Evolutionary conservation across 768 basidiomycete species (phyloP), one percentile per base, ranked within the genome.

Genomic region (Leccinum truebloodii): DNA sequence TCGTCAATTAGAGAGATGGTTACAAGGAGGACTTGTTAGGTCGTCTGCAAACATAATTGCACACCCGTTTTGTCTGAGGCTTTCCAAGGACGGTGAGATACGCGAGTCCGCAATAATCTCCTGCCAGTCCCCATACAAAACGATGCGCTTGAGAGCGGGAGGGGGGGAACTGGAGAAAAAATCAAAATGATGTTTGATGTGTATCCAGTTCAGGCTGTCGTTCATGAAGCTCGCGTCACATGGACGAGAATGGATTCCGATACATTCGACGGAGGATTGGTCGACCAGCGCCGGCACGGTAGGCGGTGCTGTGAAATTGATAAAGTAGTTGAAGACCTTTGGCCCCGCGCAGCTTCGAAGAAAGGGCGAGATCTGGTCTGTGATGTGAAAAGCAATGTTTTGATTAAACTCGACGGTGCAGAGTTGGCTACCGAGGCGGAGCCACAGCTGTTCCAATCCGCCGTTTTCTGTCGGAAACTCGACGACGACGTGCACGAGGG

Each of bases 81-180:
- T 61, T 39, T 75, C 67, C 57, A 68, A 62, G 51, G 75, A 71
- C 5, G 63, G 55, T 30, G 49, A 66, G 61, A 82, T 82, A 22
- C 73, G 76, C n/a, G 72, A 66, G 62, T 83, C 77, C 0, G 58
- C 50, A 8, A 77, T 54, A 35, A 79, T 75, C 12, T 71, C 63
- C 22, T 69, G 71, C 86, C 87, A 88, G 52, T 83, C 75, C 12
- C 86, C 86, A 59, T 84, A 77, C 20, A 89, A 68, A 28, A 80
- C 60, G 4, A 89, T 64, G 14, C 64, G 66, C 52, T 69, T 69
- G 18, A 90, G 78, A 24, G 76, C 70, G 20, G 86, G 80, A 64
- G 87, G 80, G 34, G 66, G 65, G 1, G 59, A 69, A 20, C 77
- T 67, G 10, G 73, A 73, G 59, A 84, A 77, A 34, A 79, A 73